Percentiles rank a stretch among this genome's conserved stretches.
phyloP scores from a whole-genome alignment of 257 asterid genomes.

The Buddleja alternifolia region DNA sequence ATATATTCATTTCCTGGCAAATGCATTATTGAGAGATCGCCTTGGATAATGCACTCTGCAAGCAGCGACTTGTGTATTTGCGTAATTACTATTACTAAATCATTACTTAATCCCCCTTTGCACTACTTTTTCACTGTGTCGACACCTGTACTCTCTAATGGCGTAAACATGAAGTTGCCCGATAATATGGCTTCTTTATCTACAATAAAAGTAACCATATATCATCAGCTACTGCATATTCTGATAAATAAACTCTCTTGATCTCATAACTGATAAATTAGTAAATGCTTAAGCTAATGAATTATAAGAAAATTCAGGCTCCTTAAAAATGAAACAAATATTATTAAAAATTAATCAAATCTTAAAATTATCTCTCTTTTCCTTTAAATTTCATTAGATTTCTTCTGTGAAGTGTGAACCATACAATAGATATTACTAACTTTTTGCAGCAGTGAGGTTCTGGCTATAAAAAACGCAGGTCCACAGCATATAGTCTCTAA shows the following conservation, averaged over 20 bases:
- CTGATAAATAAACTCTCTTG: no score
- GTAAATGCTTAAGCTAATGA: background rate
- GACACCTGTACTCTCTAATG: slow-evolving; percentile 45
- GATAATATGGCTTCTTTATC: slow-evolving; percentile 79
- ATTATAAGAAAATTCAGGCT: background rate
- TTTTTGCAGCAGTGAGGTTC: background rate
- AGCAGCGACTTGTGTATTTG: slow-evolving; percentile 19
- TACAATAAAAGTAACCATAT: slow-evolving; percentile 33
- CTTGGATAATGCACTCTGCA: slow-evolving; percentile 10
- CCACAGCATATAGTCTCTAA: background rate
- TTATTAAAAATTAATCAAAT: background rate
- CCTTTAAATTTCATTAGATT: background rate
- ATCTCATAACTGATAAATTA: no score
- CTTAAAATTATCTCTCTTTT: background rate
- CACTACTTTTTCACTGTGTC: slow-evolving; percentile 31
- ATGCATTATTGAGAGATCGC: slow-evolving; percentile 16
- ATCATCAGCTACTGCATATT: background rate
- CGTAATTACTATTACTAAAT: background rate
- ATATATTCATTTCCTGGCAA: background rate
- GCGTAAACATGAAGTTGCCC: slow-evolving; percentile 82
- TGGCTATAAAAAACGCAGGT: background rate
- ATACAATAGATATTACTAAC: background rate
- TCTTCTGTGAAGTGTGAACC: background rate
- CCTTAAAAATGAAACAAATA: background rate
- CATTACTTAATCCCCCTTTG: background rate